Base-by-base conservation (phyloP, 768 basidiomycete species). In the Goffeauzyma gilvescens region DNA sequence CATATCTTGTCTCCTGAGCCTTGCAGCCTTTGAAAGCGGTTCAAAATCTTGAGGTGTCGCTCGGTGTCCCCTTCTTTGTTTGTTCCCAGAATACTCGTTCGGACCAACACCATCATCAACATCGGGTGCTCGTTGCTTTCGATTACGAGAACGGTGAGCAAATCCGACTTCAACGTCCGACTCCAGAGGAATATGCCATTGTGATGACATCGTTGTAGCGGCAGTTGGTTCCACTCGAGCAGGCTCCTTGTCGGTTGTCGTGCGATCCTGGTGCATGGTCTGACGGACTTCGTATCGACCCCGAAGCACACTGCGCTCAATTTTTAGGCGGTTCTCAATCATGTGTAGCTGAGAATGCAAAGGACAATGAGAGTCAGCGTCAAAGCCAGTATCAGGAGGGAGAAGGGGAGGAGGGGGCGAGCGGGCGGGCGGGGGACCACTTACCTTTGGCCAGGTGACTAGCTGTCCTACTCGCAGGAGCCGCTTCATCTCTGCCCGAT, bases 391-490 rank as follows among this genome's bases (percentile, higher is more conserved):
- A 25, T 6, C 8, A 6, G 18, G 20, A 26, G 12, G 14, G 18
- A 17, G 4, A 14, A 15, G 1, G 1, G 13, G 14, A 14, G 13
- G 9, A 21, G 22, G 21, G 22, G 26, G 15, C 37, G n/a, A n/a
- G n/a, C n/a, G n/a, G n/a, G n/a, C n/a, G n/a, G n/a, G n/a, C n/a
- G n/a, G n/a, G n/a, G n/a, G n/a, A n/a, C n/a, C 2, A 7, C 67
- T 44, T 50, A 90, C 82, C 68, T 90, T 95, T 0, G 93, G 90
- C 86, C 86, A 98, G n/a, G 93, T 82, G 22, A 86, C 90, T 8
- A 74, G 59, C 64, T 93, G 71, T 9, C 93, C 93, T 0, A 85
- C 81, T 42, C 68, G 68, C 47, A 93, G 73, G 84, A 95, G 86
- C 48, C 85, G 69, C 46, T 73, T 75, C 41, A 98, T 68, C 60